Base-by-base conservation (phyloP, 2,329 filamentous ascomycete genomes). In the Fusarium robinianum region DNA sequence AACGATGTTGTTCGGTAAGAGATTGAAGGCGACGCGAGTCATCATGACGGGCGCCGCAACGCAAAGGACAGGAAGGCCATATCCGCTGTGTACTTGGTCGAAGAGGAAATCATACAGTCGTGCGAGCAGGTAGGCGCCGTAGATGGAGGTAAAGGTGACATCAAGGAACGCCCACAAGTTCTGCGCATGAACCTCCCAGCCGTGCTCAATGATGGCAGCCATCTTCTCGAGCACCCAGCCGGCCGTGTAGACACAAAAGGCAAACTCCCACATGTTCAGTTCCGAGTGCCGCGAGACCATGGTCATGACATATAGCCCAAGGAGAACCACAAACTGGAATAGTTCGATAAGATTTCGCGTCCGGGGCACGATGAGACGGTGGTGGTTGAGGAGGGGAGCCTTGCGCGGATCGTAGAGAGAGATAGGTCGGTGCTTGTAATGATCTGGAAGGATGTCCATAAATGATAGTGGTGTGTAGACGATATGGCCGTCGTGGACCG, bases 141-240 rank as follows among this genome's bases (percentile, higher is more conserved):
- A 88, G 37, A 88, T 83, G 25, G 72, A 62, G 3, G 80, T 75
- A 54, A 88, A 88, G 1, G 80, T 81, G n/a, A 87, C 75, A 62
- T 88, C 85, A 11, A 88, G 74, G 58, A 88, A 89, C 0, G 84
- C 84, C 85, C 85, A 88, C 5, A 88, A 72, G 55, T 87, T 87
- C 63, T 88, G 84, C 0, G 84, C 85, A 55, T 88, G 85, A 1
- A 88, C 84, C 32, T 81, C 77, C 84, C 71, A 75, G 19, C 72
- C 75, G 55, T 88, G 85, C 61, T 87, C 84, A 8, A 84, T 72
- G 27, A 87, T 80, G 2, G 81, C 80, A 1, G 81, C 79, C 49
- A 84, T 72, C 55, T 84, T 81, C 55, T 87, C 83, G 2, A 87
- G 70, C 4, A 81, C 76, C 84, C 85, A 88, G 5, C 85, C 85